Conservation (phyloP, 192 early-diverging fungal genomes). For the Backusella liffmaniae region DNA sequence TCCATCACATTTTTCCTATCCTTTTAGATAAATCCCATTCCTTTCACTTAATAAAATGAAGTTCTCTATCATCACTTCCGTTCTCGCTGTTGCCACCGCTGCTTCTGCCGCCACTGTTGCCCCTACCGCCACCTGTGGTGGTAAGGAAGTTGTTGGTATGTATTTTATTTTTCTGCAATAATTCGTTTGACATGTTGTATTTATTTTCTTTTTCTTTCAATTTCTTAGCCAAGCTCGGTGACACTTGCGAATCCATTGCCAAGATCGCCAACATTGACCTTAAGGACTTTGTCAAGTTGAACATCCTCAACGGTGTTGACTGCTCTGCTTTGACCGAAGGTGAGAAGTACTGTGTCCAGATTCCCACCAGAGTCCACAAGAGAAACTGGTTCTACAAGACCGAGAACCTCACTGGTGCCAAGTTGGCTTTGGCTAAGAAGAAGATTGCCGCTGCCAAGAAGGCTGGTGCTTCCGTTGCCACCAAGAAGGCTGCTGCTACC, state of each 20-base stretch:
- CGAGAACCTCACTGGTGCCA: neutral
- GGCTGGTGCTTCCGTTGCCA: neutral
- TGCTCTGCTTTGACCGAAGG: slow-evolving; percentile 16
- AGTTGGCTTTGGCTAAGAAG: slow-evolving; percentile 20
- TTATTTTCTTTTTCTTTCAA: neutral
- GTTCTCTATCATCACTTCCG: slow-evolving; percentile 27
- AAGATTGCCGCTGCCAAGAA: slow-evolving; percentile 5
- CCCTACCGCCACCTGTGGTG: slow-evolving; percentile 8
- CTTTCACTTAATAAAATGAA: slow-evolving; percentile 32
- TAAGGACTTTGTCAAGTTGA: slow-evolving; percentile 1
- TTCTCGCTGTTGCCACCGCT: slow-evolving; percentile 19
- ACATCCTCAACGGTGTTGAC: slow-evolving; percentile 5
- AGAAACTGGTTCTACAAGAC: slow-evolving; percentile 7
- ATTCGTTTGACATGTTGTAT: neutral
- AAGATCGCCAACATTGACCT: neutral
- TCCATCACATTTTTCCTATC: neutral
- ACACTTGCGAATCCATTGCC: slow-evolving; percentile 19
- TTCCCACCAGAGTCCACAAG: neutral
- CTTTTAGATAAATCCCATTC: slow-evolving; percentile 4
- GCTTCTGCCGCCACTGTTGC: slow-evolving; percentile 3
- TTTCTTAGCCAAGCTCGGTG: neutral
- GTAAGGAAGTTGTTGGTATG: slow-evolving; percentile 8
- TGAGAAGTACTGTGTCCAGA: slow-evolving; percentile 23
- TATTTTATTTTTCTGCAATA: neutral
- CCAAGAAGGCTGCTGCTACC: slow-evolving; percentile 4